Evolutionary conservation across 1,139 yeast genomes (phyloP), one percentile per base, ranked within the genome.

Genomic region (Barnettozyma hawaiiensis): DNA sequence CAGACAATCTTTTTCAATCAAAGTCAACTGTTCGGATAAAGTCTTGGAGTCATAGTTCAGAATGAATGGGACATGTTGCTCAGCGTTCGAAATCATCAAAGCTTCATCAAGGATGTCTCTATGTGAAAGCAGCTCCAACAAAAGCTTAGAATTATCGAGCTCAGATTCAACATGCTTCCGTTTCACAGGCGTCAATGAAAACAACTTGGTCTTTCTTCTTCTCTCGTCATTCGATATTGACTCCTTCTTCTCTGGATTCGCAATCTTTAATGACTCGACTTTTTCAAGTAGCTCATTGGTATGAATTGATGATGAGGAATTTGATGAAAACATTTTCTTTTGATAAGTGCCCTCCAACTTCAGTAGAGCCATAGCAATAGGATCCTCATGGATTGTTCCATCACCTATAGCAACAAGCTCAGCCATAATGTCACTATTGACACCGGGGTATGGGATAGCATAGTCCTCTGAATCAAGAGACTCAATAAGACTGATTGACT

Each of bases 341-440:
- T 65, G 15, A 72, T 32, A 71, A 12, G 20, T 76, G 1, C 96
- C 97, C 61, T 85, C 95, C 24, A 89, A 66, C 60, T 85, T 86
- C 59, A 71, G 70, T 48, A 89, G 67, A 0, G 97, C 92, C 42
- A 78, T 76, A 44, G 73, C 75, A n/a, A 89, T 69, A 0, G 96
- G 96, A 59, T 80, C 80, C 23, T 76, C 81, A 31, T 72, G 76
- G 37, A 75, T 67, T 1, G 81, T 69, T 46, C 82, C 90, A 58
- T 87, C 96, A 0, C 96, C 90, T 38, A 87, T 80, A 3, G 83
- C 82, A 1, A 92, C 90, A 42, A 85, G 69, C 54, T 81, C 86
- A 39, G 79, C 81, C 40, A 84, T 74, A 2, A 79, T 82, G 42
- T 70, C 70, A 42, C 71, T 72, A 45, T 83, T 76, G 38, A 81